These are phyloP conservation scores for Cercophora samala DNA, from an alignment of 495 filamentous ascomycete genomes.

Conservation along the genomic window DNA sequence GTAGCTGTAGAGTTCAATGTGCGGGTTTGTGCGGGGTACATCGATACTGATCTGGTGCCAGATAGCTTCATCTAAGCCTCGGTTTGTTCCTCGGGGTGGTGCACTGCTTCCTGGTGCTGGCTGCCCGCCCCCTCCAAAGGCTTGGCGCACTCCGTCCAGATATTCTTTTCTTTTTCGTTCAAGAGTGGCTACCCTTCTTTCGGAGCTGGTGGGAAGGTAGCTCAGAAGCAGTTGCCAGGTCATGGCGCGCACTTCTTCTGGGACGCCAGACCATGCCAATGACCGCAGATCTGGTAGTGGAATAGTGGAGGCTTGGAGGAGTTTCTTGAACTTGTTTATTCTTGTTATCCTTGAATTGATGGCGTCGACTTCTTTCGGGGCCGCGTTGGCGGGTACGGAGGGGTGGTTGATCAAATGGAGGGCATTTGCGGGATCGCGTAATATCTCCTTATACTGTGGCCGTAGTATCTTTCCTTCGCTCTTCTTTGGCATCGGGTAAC, in stretches of 20 bases:
- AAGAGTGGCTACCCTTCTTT: constrained; percentile 82
- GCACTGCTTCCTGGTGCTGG: constrained; percentile 29
- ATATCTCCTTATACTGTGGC: constrained; percentile 94
- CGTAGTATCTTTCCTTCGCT: constrained; percentile 90
- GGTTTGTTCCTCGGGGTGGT: constrained; percentile 26
- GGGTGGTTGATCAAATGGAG: constrained; percentile 91
- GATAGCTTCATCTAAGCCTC: constrained; percentile 88
- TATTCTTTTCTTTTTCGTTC: constrained; percentile 97
- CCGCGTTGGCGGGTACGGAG: constrained; percentile 66
- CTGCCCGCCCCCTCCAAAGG: constrained; percentile 64
- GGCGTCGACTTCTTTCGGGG: constrained; percentile 78
- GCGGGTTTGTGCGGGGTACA: constrained; percentile 93
- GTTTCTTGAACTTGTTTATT: constrained; percentile 98
- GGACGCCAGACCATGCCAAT: constrained; percentile 88
- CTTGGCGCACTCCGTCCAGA: constrained; percentile 89
- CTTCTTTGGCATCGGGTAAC: constrained; percentile 83
- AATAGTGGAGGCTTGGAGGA: constrained; percentile 87
- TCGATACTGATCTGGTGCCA: constrained; percentile 99
- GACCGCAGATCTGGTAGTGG: constrained; percentile 77
- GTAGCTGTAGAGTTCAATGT: constrained; percentile 89
- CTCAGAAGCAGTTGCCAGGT: constrained; percentile 95
- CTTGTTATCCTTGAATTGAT: constrained; percentile 84
- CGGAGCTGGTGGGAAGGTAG: constrained; percentile 91
- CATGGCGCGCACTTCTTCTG: constrained; percentile 93
- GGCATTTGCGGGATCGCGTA: constrained; percentile 92